phyloP scores from a whole-genome alignment of 768 basidiomycete species.

The Coprinopsis marcescibilis region DNA sequence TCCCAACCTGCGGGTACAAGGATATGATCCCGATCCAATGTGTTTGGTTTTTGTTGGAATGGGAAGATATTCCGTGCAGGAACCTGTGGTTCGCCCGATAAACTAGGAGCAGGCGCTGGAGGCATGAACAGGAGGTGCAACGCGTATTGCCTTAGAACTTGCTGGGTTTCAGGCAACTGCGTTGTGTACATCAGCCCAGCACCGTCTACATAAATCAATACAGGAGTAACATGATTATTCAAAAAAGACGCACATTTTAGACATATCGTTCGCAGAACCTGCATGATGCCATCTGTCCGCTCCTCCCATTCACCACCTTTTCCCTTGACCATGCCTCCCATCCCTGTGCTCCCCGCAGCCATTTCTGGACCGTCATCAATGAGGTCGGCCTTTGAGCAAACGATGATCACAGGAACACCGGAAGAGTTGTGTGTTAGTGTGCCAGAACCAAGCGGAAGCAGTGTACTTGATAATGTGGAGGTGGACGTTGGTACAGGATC shows the following conservation, averaged over 20 bases:
- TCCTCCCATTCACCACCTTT: slow-evolving; percentile 95
- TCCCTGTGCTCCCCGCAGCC: slow-evolving; percentile 70
- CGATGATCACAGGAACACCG: slow-evolving; percentile 84
- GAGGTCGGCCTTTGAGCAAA: slow-evolving; percentile 88
- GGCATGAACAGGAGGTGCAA: slow-evolving; percentile 77
- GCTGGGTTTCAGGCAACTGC: slow-evolving; percentile 66
- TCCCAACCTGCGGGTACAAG: slow-evolving; percentile 97
- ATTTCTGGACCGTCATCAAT: slow-evolving; percentile 80
- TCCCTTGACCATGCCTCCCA: slow-evolving; percentile 88
- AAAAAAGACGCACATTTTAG: slow-evolving; percentile 68
- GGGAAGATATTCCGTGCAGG: slow-evolving; percentile 78
- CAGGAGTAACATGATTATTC: neutral
- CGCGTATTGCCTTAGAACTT: slow-evolving; percentile 75
- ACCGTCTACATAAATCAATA: slow-evolving; percentile 58
- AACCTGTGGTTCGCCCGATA: slow-evolving; percentile 57
- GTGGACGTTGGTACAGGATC: slow-evolving; percentile 58
- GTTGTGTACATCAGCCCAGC: slow-evolving; percentile 91
- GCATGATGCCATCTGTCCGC: slow-evolving; percentile 90
- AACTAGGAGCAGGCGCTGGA: slow-evolving; percentile 67
- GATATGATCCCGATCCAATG: slow-evolving; percentile 87
- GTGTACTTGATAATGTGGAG: slow-evolving; percentile 56
- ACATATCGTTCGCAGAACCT: slow-evolving; percentile 88
- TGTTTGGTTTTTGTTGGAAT: slow-evolving; percentile 83
- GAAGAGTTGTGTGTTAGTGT: slow-evolving; percentile 81
- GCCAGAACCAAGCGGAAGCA: slow-evolving; percentile 81